Conservation (phyloP, 208 protist genomes). For the Naegleria gruberi region DNA sequence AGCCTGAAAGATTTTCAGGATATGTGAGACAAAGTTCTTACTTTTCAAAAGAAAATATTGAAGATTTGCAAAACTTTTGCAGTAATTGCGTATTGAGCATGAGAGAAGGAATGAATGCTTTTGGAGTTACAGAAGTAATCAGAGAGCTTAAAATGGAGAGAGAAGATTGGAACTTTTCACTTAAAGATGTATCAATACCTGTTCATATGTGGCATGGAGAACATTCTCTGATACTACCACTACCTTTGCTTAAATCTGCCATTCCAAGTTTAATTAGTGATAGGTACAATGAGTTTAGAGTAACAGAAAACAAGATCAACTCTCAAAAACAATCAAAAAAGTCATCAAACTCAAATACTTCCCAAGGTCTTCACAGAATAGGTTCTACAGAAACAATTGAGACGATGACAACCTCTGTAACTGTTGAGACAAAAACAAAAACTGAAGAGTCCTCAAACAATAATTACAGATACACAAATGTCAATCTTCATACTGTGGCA, state of each 20-base stretch:
- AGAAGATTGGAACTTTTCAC: neutral
- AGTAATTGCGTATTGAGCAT: neutral
- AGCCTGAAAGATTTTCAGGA: neutral
- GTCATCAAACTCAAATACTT: neutral
- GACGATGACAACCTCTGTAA: neutral
- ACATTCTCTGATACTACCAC: neutral
- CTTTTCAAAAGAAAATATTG: neutral
- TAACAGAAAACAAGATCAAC: neutral
- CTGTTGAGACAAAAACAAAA: neutral
- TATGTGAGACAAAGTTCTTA: neutral
- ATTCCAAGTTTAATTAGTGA: neutral
- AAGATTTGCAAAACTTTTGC: neutral
- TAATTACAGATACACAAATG: neutral
- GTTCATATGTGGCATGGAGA: neutral
- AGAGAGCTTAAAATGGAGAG: neutral
- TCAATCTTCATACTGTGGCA: neutral
- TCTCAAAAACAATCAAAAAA: neutral
- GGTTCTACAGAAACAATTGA: neutral
- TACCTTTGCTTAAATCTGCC: neutral
- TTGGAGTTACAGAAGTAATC: neutral
- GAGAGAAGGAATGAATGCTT: slow-evolving; percentile 4
- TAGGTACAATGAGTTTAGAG: neutral
- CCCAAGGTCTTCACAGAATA: neutral
- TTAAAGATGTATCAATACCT: neutral
- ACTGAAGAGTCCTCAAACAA: neutral